Base-by-base conservation (phyloP, 192 early-diverging fungal genomes). In the Phycomyces blakesleeanus region DNA sequence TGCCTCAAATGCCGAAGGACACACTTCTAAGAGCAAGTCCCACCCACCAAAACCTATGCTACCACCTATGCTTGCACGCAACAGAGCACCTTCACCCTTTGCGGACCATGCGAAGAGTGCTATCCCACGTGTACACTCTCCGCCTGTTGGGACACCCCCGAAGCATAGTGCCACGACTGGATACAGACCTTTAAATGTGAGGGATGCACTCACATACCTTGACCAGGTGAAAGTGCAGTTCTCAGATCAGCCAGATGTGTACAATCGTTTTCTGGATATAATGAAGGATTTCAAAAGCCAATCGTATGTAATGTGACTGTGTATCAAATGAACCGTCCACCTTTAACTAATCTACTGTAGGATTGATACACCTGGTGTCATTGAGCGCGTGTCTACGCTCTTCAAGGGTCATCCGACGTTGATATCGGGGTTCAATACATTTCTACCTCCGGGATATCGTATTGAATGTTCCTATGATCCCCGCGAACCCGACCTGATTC, bases 211-310 rank as follows among this genome's bases (percentile, higher is more conserved):
- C 37, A 86, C 93, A 26, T 99, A 99, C 73, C 81, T 99, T 49
- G 97, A 99, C 66, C 83, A 95, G 68, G 97, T 99, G 9, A 96
- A 96, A 69, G 83, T 87, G 40, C 90, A 92, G 65, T 99, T 99
- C 66, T 81, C 85, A 41, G 88, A 94, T 62, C 86, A 92, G 9
- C 94, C 95, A 2, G 93, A 97, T 55, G 94, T 98, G 5, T 99
- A 99, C 78, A 98, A 97, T 70, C 83, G 87, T 57, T 99, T 99
- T 75, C 61, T 99, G 71, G 96, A 97, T 73, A 98, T 98, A 39
- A 99, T 99, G 97, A 97, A 97, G 81, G 97, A 99, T 72, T 99
- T 99, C 69, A 98, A 98, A 76, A 91, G 91, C 66, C 94, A 97
- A 71, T 82, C 76, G 91, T 92, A 78, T 78, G 83, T 82, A 15